Evolutionary conservation across 495 filamentous ascomycete species (phyloP).

Genomic region (Pseudotulostoma volvatum): DNA sequence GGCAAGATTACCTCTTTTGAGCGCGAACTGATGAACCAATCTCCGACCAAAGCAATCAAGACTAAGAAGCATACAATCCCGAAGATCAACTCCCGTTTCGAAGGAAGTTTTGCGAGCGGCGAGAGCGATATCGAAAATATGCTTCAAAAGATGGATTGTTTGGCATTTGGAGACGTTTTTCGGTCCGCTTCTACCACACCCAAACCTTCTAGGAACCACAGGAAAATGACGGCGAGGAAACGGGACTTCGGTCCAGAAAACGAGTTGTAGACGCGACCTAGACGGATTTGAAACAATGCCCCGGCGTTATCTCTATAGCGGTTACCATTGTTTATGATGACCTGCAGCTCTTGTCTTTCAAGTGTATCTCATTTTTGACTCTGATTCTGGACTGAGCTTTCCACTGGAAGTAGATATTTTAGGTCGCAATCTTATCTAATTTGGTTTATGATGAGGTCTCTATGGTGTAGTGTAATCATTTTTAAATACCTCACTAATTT

Average conservation of each 20-base stretch:
- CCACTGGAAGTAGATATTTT: too few relatives aligned
- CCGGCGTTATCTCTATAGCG: too few relatives aligned
- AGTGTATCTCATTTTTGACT: too few relatives aligned
- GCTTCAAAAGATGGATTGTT: slow-evolving; percentile 26
- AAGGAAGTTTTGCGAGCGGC: slow-evolving; percentile 16
- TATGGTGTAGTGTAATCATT: too few relatives aligned
- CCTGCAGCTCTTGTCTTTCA: too few relatives aligned
- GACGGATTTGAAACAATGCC: too few relatives aligned
- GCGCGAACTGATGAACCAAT: slow-evolving; percentile 29
- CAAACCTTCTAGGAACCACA: slow-evolving; percentile 28
- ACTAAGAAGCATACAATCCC: slow-evolving; percentile 11
- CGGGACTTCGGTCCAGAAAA: slow-evolving; percentile 41
- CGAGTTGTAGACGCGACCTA: slow-evolving; percentile 30
- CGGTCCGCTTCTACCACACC: slow-evolving; percentile 15
- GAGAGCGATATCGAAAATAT: slow-evolving; percentile 31
- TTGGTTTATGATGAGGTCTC: too few relatives aligned
- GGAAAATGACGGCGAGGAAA: slow-evolving; percentile 38
- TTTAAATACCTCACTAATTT: too few relatives aligned
- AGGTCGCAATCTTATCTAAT: too few relatives aligned
- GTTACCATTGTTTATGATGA: too few relatives aligned
- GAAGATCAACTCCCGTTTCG: slow-evolving; percentile 7
- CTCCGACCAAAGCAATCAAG: slow-evolving; percentile 29
- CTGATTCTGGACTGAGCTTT: too few relatives aligned
- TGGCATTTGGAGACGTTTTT: slow-evolving; percentile 27
- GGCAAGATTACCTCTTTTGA: slow-evolving; percentile 29